phyloP scores from a whole-genome alignment of 2,329 filamentous ascomycete species.

The Cadophora luteo-olivacea region DNA sequence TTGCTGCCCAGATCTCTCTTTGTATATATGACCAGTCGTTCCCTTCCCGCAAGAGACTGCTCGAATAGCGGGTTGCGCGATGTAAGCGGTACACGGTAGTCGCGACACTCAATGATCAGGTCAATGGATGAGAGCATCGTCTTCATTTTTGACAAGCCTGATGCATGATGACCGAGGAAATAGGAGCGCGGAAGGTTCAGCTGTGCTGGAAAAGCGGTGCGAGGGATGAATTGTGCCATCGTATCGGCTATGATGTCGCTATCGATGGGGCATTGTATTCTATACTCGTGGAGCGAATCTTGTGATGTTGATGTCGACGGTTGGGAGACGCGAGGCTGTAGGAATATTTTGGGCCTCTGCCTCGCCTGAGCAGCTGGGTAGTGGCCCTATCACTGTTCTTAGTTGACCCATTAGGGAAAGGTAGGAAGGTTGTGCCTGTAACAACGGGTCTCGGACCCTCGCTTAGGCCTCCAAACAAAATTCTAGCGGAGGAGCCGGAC shows the following conservation, averaged over 20 bases:
- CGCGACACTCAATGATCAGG: constrained; percentile 92
- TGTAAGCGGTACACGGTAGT: constrained; percentile 88
- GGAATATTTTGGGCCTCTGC: constrained; percentile 5
- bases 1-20: constrained; percentile 77
- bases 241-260: constrained; percentile 24
- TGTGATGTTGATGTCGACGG: constrained; percentile 26
- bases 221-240: constrained; percentile 69
- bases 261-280: constrained; percentile 27
- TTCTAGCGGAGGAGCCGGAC: constrained; percentile 11
- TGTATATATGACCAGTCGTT: constrained; percentile 87
- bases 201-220: constrained; percentile 74
- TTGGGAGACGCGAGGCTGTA: constrained; percentile 15
- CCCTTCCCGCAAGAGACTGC: constrained; percentile 71
- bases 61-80: constrained; percentile 93
- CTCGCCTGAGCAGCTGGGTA: constrained; percentile 6
- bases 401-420: neutral
- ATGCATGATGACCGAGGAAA: constrained; percentile 90
- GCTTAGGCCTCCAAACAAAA: constrained; percentile 12
- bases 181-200: constrained; percentile 84
- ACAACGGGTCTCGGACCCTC: constrained; percentile 3
- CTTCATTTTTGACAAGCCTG: constrained; percentile 83
- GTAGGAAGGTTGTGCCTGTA: neutral
- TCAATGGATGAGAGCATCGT: constrained; percentile 79
- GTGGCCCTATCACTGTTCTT: neutral
- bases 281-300: constrained; percentile 1